Evolutionary conservation across 805 yeast genomes (phyloP).

Genomic region (Wickerhamomyces sydowiorum): DNA sequence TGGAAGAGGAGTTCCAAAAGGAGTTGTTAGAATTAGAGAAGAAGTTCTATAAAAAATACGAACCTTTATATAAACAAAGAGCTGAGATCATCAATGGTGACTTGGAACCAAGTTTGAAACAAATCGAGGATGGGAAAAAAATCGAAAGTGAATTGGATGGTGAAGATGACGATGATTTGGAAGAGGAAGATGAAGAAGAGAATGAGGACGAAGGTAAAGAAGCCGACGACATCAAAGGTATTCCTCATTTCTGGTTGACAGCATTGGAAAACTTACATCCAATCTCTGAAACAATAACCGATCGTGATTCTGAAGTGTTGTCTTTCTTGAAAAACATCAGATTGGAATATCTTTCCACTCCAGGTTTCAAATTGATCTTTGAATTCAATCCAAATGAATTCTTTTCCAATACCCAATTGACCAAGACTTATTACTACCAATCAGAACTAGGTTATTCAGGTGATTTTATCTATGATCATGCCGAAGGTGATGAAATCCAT

Average conservation of each 20-base stretch:
- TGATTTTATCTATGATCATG: constrained; percentile 94
- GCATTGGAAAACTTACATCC: constrained; percentile 83
- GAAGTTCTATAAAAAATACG: constrained; percentile 64
- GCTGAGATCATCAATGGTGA: constrained; percentile 65
- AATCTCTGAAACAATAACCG: constrained; percentile 79
- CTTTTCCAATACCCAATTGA: constrained; percentile 65
- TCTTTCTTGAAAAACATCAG: constrained; percentile 62
- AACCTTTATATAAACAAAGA: constrained; percentile 73
- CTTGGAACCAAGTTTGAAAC: constrained; percentile 71
- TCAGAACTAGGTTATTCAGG: constrained; percentile 92
- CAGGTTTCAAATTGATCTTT: constrained; percentile 86
- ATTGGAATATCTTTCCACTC: constrained; percentile 72
- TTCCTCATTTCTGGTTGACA: constrained; percentile 96
- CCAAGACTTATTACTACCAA: constrained; percentile 90
- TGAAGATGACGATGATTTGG: constrained; percentile 35
- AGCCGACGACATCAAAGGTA: constrained; percentile 55
- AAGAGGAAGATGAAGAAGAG: constrained; percentile 36
- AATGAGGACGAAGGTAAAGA: constrained; percentile 38
- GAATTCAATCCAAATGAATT: constrained; percentile 72
- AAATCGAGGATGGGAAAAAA: constrained; percentile 71
- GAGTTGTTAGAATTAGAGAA: constrained; percentile 84
- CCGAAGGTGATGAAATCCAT: constrained; percentile 80
- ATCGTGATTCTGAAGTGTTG: constrained; percentile 83
- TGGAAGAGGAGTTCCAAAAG: constrained; percentile 88
- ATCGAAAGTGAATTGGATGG: constrained; percentile 53